Evolutionary conservation across 139 green algal genomes (phyloP), one percentile per base, ranked within the genome.

Genomic region (Tetratostichococcus sp.): DNA sequence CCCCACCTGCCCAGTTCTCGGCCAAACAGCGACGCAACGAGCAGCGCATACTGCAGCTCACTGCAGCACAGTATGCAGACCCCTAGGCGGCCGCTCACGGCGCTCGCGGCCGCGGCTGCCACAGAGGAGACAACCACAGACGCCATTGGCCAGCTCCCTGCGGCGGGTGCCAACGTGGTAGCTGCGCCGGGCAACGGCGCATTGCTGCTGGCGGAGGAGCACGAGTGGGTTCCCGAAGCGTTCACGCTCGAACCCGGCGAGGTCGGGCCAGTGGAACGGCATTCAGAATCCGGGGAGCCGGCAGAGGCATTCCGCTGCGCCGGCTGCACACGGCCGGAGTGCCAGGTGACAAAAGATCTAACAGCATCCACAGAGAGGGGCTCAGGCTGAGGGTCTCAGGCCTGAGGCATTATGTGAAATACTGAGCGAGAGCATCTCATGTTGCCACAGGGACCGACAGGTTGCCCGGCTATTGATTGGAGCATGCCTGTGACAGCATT

Each of bases 261-360:
- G 50, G 11, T 62, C 11, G 19, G 14, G 11, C 50, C 50, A 8
- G 19, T 62, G 17, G 19, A 62, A 28, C 50, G 50, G 50, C 50
- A 62, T 62, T 23, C 50, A 4, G 19, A 23, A 25, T 2, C 50
- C 11, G 50, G 14, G 11, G 35, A 74, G 28, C 68, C 83, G 0
- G 73, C 72, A 4, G 90, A 95, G 31, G 80, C 88, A 0, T 96
- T 89, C 71, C 82, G 87, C 0, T 96, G 91, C 79, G 78, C 83
- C 28, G 89, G 90, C 33, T 96, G 91, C 82, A 87, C 76, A 1
- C 70, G 76, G 66, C 34, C 76, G 1, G 90, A 85, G n/a, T 96
- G 91, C 77, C 84, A 91, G 87, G 87, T 89, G 35, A 43, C 79
- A 32, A 39, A 2, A 30, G 14, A 5, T n/a, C n/a, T n/a, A n/a